Percentiles rank a stretch among this genome's conserved stretches.
phyloP scores from a whole-genome alignment of 352 stramenopile genomes.

The Globisporangium carolinianum region DNA sequence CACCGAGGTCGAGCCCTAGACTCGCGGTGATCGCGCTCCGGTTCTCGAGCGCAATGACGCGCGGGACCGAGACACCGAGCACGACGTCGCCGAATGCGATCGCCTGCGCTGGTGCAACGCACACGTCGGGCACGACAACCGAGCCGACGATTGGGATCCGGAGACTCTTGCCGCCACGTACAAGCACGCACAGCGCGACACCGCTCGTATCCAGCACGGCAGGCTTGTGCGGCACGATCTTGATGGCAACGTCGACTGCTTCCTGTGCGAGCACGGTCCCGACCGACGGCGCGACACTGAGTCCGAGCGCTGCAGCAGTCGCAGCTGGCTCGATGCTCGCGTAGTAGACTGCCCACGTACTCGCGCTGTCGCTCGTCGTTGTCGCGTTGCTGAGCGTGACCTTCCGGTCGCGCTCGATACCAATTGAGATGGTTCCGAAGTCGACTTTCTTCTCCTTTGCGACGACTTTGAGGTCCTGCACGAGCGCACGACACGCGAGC shows the following conservation, averaged over 20 bases:
- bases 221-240: slow-evolving; percentile 45
- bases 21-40: slow-evolving; percentile 66
- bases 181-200: slow-evolving; percentile 40
- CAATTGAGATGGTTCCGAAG: slow-evolving; percentile 76
- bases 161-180: slow-evolving; percentile 68
- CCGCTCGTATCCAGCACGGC: slow-evolving; percentile 33
- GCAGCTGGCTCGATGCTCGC: slow-evolving; percentile 46
- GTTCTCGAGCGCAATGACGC: slow-evolving; percentile 73
- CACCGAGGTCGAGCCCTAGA: slow-evolving; percentile 69
- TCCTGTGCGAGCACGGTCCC: slow-evolving; percentile 45
- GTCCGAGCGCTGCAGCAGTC: slow-evolving; percentile 23
- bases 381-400: slow-evolving; percentile 34
- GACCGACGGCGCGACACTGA: slow-evolving; percentile 35
- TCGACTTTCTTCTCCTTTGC: slow-evolving; percentile 74
- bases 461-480: slow-evolving; percentile 44
- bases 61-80: slow-evolving; percentile 60
- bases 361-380: not conserved
- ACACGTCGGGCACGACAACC: slow-evolving; percentile 79
- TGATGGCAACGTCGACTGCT: slow-evolving; percentile 40
- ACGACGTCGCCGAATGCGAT: slow-evolving; percentile 83
- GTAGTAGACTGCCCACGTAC: slow-evolving; percentile 30
- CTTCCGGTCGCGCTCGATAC: slow-evolving; percentile 55
- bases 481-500: slow-evolving; percentile 42
- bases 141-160: slow-evolving; percentile 52
- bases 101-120: slow-evolving; percentile 24